These are phyloP conservation scores for Arthrocladium fulminans DNA, from an alignment of 2,329 filamentous ascomycete species.

Conservation along the genomic window DNA sequence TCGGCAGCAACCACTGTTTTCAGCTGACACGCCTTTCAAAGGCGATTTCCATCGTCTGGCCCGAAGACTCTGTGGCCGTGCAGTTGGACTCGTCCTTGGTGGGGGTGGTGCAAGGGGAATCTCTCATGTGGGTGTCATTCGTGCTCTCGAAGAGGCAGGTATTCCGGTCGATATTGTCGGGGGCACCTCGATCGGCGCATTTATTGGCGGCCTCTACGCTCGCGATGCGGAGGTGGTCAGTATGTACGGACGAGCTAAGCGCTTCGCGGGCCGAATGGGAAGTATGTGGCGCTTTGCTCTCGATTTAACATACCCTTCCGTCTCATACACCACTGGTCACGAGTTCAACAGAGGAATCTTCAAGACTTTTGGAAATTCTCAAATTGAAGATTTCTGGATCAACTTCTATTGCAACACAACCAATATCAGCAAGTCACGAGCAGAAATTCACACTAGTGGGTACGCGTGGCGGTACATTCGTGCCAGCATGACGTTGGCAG, in stretches of 20 bases:
- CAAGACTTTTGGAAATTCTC: constrained; percentile 92
- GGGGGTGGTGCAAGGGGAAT: constrained; percentile 90
- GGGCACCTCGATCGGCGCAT: constrained; percentile 91
- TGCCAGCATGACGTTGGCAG: constrained; percentile 92
- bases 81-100: constrained; percentile 85
- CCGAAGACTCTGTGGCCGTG: constrained; percentile 82
- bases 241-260: constrained; percentile 94
- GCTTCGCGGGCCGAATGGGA: constrained; percentile 96
- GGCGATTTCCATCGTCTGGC: constrained; percentile 93
- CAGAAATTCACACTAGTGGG: constrained; percentile 88
- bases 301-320: constrained; percentile 90
- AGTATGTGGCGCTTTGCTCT: constrained; percentile 98
- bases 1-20: constrained; percentile 81
- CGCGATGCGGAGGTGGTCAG: constrained; percentile 94
- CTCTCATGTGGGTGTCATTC: constrained; percentile 85
- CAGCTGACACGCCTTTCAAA: constrained; percentile 85
- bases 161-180: constrained; percentile 94
- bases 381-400: constrained; percentile 98
- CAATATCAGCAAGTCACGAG: constrained; percentile 88
- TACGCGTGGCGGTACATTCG: constrained; percentile 97
- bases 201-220: constrained; percentile 90
- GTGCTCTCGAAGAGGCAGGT: constrained; percentile 88
- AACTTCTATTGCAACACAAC: constrained; percentile 99
- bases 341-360: constrained; percentile 99
- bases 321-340: constrained; percentile 94